Percentiles rank a stretch among this genome's conserved stretches.
These are phyloP conservation scores for Babesia bigemina DNA, from an alignment of 169 alveolate genomes.

Conservation along the genomic window DNA sequence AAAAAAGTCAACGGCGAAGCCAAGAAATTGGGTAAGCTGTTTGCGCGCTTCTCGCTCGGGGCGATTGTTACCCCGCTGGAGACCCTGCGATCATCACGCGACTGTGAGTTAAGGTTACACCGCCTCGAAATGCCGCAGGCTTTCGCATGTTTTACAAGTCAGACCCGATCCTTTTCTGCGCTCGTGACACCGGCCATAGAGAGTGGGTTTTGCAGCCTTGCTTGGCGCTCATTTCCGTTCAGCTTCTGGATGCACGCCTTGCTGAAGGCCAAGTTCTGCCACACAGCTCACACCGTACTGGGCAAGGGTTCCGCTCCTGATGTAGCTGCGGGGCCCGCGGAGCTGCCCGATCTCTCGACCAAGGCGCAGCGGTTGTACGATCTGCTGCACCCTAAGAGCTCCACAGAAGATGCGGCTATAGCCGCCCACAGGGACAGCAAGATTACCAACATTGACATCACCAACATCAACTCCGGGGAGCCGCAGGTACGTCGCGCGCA, in stretches of 20 bases:
- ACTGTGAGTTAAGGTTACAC: constrained; percentile 9
- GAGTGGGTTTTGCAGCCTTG: constrained; percentile 20
- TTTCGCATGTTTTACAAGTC: constrained; percentile 52
- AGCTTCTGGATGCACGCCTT: constrained; percentile 59
- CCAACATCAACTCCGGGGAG: constrained; percentile 42
- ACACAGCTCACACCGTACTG: constrained; percentile 47
- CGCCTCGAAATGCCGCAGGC: constrained; percentile 1
- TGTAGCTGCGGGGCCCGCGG: constrained; percentile 17
- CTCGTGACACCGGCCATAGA: constrained; percentile 44
- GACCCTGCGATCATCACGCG: constrained; percentile 46
- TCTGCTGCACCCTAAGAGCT: constrained; percentile 17
- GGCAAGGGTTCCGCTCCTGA: constrained; percentile 29
- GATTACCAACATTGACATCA: constrained; percentile 55
- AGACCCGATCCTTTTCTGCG: constrained; percentile 59
- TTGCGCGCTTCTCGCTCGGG: constrained; percentile 50
- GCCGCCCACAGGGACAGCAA: constrained; percentile 32
- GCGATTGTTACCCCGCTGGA: constrained; percentile 63
- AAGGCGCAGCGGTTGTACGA: constrained; percentile 37
- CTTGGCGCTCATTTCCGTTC: background rate
- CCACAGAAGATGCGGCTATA: constrained; percentile 18
- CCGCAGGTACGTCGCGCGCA: constrained; percentile 41
- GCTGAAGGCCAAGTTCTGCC: constrained; percentile 61
- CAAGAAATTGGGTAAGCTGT: constrained; percentile 50
- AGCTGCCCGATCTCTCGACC: constrained; percentile 46
- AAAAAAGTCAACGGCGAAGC: background rate